These are phyloP conservation scores for Cercophora newfieldiana DNA, from an alignment of 495 filamentous ascomycete genomes.

Conservation along the genomic window DNA sequence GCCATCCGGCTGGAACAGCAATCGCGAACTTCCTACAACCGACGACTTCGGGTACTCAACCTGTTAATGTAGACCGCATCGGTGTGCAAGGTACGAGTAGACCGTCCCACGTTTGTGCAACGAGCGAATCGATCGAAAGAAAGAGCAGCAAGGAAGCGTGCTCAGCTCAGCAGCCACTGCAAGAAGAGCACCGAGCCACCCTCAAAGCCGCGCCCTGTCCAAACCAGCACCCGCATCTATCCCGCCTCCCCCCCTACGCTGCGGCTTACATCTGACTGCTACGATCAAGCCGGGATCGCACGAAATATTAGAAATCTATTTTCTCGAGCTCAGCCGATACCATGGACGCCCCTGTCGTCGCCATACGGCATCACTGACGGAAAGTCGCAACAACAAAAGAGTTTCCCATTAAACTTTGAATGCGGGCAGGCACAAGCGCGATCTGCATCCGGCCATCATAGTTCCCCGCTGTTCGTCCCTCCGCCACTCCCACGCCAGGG, in stretches of 20 bases:
- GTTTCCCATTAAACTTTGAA: not conserved
- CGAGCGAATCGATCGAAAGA: not conserved
- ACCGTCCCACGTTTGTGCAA: not conserved
- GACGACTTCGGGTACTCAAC: not conserved
- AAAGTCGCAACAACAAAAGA: not conserved
- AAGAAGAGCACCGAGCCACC: not conserved
- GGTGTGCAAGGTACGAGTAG: not conserved
- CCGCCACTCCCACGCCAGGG: not conserved
- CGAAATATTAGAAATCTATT: conserved; percentile 1
- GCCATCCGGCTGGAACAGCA: not conserved
- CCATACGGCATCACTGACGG: conserved; percentile 24
- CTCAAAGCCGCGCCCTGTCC: not conserved
- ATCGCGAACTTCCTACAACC: not conserved
- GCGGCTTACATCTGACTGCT: not conserved
- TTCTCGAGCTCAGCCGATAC: conserved; percentile 1
- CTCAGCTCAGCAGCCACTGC: conserved; percentile 11
- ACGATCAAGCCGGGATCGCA: not conserved
- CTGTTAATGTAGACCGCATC: not conserved
- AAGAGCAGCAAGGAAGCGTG: not conserved
- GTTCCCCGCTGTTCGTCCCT: not conserved
- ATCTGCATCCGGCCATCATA: not conserved
- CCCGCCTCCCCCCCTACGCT: not conserved
- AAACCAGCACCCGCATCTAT: conserved; percentile 6
- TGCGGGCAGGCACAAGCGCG: not conserved
- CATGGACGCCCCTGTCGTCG: conserved; percentile 22